A percentile compares a stretch with the other conserved stretches of the same genome.
Conservation (phyloP, 495 filamentous ascomycete species). For the Aspergillus indologenus region DNA sequence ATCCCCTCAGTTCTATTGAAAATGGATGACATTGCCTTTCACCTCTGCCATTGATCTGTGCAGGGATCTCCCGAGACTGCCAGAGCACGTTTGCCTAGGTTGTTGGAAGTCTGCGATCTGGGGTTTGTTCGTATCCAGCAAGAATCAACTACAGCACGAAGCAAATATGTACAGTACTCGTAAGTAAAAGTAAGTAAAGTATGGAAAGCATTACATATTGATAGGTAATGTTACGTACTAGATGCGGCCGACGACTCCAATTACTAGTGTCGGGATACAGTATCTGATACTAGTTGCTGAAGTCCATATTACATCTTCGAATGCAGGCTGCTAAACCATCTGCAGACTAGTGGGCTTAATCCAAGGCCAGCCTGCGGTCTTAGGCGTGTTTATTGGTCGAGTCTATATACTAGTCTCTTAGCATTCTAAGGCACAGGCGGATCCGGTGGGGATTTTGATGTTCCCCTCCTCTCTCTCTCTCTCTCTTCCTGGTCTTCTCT, state of each 20-base stretch:
- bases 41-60: neutral
- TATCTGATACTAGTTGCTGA: slow-evolving; percentile 8
- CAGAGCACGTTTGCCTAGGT: neutral
- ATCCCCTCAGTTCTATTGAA: neutral
- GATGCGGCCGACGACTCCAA: neutral
- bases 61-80: neutral
- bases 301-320: slow-evolving; percentile 10
- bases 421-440: slow-evolving; percentile 16
- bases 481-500: neutral
- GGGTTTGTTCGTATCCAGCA: neutral
- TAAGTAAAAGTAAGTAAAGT: too few species aligned
- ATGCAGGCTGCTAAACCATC: slow-evolving; percentile 19
- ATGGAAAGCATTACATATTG: too few species aligned
- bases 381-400: slow-evolving; percentile 17
- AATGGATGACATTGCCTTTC: neutral
- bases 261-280: neutral
- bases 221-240: neutral
- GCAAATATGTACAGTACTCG: too few species aligned
- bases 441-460: slow-evolving; percentile 13
- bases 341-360: slow-evolving; percentile 12
- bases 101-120: too few species aligned
- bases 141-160: too few species aligned
- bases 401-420: slow-evolving; percentile 13
- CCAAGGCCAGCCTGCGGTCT: slow-evolving; percentile 14
- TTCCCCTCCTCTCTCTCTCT: slow-evolving; percentile 7